A percentile compares a stretch with the other conserved stretches of the same genome.
Evolutionary conservation across 2,329 filamentous ascomycete species (phyloP).

Genomic region (Ophiostoma tasmaniense): DNA sequence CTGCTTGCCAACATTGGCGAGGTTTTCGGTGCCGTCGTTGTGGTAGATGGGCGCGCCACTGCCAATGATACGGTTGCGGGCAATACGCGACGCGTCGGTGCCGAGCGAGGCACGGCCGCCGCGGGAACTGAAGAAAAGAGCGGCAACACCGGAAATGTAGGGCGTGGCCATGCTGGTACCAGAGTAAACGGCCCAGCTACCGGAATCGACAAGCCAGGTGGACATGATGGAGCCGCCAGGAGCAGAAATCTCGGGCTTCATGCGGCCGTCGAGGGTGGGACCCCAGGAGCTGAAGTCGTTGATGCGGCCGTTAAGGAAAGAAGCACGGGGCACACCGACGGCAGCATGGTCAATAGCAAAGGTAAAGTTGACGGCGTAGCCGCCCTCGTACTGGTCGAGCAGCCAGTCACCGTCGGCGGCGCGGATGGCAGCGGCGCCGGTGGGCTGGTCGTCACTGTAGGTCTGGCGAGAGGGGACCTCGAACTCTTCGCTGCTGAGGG

Average conservation of each 20-base stretch:
- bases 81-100: not conserved
- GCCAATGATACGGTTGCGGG: slow-evolving; percentile 9
- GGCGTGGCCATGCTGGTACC: slow-evolving; percentile 44
- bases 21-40: slow-evolving; percentile 3
- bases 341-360: not conserved
- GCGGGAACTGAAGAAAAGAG: slow-evolving; percentile 1
- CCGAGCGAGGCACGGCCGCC: not conserved
- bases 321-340: not conserved
- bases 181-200: slow-evolving; percentile 37
- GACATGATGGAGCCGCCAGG: slow-evolving; percentile 44
- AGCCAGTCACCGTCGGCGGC: not conserved
- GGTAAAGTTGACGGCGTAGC: not conserved
- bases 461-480: not conserved
- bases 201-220: slow-evolving; percentile 34
- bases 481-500: not conserved
- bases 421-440: not conserved
- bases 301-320: not conserved
- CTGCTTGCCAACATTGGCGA: slow-evolving; percentile 12
- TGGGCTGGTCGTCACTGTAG: not conserved
- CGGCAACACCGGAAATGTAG: slow-evolving; percentile 12
- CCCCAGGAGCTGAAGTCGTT: slow-evolving; percentile 34
- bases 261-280: slow-evolving; percentile 36
- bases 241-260: slow-evolving; percentile 40
- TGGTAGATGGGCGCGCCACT: slow-evolving; percentile 2
- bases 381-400: not conserved